phyloP scores from a whole-genome alignment of 129 eudicot genomes.

The Tagetes patula region DNA sequence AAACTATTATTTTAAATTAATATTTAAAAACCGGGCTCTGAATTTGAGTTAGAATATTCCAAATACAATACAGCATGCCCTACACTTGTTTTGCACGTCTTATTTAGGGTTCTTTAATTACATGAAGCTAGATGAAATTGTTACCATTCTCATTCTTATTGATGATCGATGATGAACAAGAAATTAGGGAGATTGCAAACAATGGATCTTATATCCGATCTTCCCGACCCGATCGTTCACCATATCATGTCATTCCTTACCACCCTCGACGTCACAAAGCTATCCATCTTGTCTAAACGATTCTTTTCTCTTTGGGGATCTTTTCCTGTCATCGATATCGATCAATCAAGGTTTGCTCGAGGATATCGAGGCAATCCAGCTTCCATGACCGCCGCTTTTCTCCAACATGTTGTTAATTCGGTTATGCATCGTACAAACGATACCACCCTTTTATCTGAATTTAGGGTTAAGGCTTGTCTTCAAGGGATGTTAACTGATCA shows the following conservation, averaged over 20 bases:
- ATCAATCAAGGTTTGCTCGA: conserved; percentile 8
- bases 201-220: conserved; percentile 34
- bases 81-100: not conserved
- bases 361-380: not conserved
- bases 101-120: not conserved
- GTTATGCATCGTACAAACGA: conserved; percentile 9
- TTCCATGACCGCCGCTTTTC: not conserved
- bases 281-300: conserved; percentile 33
- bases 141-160: too few relatives aligned
- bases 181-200: too few relatives aligned
- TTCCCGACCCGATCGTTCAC: conserved; percentile 40
- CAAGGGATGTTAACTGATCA: not conserved
- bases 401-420: conserved; percentile 21
- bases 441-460: conserved; percentile 7
- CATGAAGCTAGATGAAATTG: not conserved
- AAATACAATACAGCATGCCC: not conserved
- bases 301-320: conserved; percentile 30
- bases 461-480: conserved; percentile 22
- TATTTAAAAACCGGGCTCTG: too few relatives aligned
- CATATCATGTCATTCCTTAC: conserved; percentile 37
- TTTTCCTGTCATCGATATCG: conserved; percentile 30
- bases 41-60: not conserved
- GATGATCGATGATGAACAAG: too few relatives aligned
- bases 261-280: conserved; percentile 19
- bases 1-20: not conserved